Evolutionary conservation across 148 eudicot genomes (phyloP).

Genomic region (Cornus suecica): DNA sequence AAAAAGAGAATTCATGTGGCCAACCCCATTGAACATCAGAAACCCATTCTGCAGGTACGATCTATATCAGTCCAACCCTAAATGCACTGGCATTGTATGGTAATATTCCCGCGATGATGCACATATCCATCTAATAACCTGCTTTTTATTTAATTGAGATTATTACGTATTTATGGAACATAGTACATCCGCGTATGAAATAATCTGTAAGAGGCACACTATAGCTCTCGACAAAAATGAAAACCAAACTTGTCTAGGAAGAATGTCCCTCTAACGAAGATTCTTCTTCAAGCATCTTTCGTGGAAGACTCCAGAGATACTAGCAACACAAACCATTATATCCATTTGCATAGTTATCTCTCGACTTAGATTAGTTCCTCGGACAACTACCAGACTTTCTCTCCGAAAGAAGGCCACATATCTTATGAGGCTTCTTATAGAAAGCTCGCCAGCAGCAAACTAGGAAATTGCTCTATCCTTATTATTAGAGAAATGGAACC

Average conservation of each 20-base stretch:
- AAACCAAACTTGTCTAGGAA: no score
- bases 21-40: background rate
- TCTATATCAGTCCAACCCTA: background rate
- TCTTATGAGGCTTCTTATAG: no score
- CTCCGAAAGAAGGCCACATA: no score
- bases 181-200: background rate
- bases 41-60: background rate
- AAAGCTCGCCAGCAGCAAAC: no score
- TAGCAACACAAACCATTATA: background rate
- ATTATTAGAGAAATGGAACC: no score
- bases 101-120: background rate
- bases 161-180: constrained; percentile 4
- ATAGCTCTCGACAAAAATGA: background rate
- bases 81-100: background rate
- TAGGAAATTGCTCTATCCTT: no score
- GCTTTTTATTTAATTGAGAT: background rate
- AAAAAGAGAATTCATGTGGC: background rate
- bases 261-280: no score
- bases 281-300: no score
- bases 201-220: background rate
- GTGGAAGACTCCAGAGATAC: no score
- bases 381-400: no score
- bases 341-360: background rate
- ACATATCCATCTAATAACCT: background rate
- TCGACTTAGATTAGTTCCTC: constrained; percentile 3